A percentile compares a stretch with the other conserved stretches of the same genome.
These are phyloP conservation scores for Amanita pseudoporphyria DNA, from an alignment of 768 basidiomycete species.

Conservation along the genomic window DNA sequence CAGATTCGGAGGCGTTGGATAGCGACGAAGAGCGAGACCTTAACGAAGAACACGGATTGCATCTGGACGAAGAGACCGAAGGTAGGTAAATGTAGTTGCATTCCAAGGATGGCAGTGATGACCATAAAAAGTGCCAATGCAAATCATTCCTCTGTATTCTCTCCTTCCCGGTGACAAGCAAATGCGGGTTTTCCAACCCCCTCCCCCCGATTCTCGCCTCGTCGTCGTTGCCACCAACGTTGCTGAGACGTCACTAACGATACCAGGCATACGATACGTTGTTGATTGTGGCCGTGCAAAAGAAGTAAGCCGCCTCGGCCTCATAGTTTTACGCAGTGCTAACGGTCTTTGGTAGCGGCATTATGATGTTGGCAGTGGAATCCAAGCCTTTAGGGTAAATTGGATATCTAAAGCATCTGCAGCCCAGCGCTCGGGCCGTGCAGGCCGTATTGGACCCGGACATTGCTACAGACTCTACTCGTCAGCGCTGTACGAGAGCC, in stretches of 20 bases:
- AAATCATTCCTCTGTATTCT: slow-evolving; percentile 91
- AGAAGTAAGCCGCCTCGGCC: slow-evolving; percentile 42
- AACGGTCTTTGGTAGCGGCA: slow-evolving; percentile 43
- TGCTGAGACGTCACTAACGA: slow-evolving; percentile 94
- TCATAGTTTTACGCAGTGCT: not conserved
- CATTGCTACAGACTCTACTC: slow-evolving; percentile 98
- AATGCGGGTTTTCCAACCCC: slow-evolving; percentile 83
- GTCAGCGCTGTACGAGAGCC: slow-evolving; percentile 87
- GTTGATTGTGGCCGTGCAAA: slow-evolving; percentile 94
- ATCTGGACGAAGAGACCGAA: slow-evolving; percentile 53
- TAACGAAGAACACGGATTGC: slow-evolving; percentile 47
- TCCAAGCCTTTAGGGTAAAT: slow-evolving; percentile 85
- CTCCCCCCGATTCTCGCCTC: slow-evolving; percentile 72
- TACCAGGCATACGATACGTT: slow-evolving; percentile 97
- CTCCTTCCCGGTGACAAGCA: slow-evolving; percentile 89
- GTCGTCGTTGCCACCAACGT: slow-evolving; percentile 96
- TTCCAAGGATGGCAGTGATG: slow-evolving; percentile 1
- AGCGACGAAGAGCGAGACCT: slow-evolving; percentile 58
- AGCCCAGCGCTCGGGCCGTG: slow-evolving; percentile 89
- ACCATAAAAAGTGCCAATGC: slow-evolving; percentile 67
- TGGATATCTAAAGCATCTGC: slow-evolving; percentile 97
- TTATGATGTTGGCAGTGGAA: slow-evolving; percentile 71
- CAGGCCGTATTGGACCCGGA: slow-evolving; percentile 95
- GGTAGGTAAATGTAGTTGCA: slow-evolving; percentile 28
- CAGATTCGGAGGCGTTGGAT: slow-evolving; percentile 70